Evolutionary conservation across 2,329 filamentous ascomycete genomes (phyloP).

Genomic region (Amauroascus verrucosus): DNA sequence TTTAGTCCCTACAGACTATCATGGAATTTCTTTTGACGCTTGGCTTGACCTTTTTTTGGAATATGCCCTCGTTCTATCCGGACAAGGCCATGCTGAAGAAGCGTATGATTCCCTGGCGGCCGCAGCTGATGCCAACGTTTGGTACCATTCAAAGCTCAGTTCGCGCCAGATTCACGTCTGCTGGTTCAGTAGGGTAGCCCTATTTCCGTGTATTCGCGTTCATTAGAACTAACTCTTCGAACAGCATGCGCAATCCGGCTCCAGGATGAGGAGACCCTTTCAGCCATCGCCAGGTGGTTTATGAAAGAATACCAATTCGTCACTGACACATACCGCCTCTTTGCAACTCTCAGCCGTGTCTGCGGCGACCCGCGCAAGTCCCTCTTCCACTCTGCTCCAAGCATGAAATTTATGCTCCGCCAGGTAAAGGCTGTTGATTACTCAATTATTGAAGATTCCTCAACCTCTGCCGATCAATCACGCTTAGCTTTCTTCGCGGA

Average conservation of each 20-base stretch:
- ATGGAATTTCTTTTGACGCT: slow-evolving; percentile 66
- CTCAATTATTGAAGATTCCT: slow-evolving; percentile 45
- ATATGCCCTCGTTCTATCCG: slow-evolving; percentile 68
- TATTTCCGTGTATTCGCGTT: neutral
- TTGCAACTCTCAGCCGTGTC: slow-evolving; percentile 64
- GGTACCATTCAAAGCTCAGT: slow-evolving; percentile 58
- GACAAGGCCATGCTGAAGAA: slow-evolving; percentile 54
- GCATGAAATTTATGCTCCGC: slow-evolving; percentile 82
- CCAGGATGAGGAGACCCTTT: slow-evolving; percentile 65
- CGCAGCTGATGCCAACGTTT: slow-evolving; percentile 71
- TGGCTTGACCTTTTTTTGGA: slow-evolving; percentile 90
- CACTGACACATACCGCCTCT: slow-evolving; percentile 75
- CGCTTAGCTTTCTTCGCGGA: slow-evolving; percentile 38
- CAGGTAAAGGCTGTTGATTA: slow-evolving; percentile 86
- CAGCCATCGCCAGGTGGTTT: slow-evolving; percentile 67
- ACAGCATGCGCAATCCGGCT: slow-evolving; percentile 70
- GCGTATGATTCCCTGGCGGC: slow-evolving; percentile 73
- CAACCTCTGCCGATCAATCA: slow-evolving; percentile 21
- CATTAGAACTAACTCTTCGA: slow-evolving; percentile 12
- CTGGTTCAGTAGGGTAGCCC: slow-evolving; percentile 54
- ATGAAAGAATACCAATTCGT: slow-evolving; percentile 72
- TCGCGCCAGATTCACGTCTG: slow-evolving; percentile 65
- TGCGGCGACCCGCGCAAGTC: slow-evolving; percentile 53
- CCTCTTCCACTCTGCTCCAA: slow-evolving; percentile 66
- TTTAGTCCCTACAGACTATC: slow-evolving; percentile 48